Conservation (phyloP, 2,329 filamentous ascomycete species). For the Sporothrix humicola region DNA sequence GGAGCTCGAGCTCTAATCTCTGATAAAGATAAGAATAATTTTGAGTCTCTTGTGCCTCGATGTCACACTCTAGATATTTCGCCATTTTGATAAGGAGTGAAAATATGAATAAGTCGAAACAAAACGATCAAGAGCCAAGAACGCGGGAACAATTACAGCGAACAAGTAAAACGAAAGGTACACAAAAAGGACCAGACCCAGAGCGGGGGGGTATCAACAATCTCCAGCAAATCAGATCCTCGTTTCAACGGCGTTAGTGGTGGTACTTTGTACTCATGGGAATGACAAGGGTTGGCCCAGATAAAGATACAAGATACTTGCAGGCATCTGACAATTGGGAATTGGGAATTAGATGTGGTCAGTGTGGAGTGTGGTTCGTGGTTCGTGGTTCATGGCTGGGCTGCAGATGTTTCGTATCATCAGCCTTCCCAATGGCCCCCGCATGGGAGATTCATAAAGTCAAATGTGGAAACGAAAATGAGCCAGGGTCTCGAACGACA, state of each 20-base stretch:
- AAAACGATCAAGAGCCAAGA: not conserved
- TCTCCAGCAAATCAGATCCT: conserved; percentile 34
- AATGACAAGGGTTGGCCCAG: not conserved
- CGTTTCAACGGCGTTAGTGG: not conserved
- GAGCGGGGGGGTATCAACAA: conserved; percentile 22
- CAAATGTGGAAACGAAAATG: not conserved
- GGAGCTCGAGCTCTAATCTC: not conserved
- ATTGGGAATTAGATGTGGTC: not conserved
- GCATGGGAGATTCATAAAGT: not conserved
- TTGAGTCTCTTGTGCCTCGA: not conserved
- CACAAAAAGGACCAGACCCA: not conserved
- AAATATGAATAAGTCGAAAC: not conserved
- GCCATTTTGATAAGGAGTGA: conserved; percentile 17
- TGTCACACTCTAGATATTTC: not conserved
- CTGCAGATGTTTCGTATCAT: not conserved
- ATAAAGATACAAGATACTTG: not conserved
- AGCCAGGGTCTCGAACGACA: not conserved
- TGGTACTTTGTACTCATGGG: conserved; percentile 16
- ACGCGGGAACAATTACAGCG: not conserved
- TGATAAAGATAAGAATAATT: not conserved
- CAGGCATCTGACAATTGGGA: not conserved
- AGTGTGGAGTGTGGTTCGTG: not conserved
- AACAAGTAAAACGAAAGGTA: not conserved
- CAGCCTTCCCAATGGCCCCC: conserved; percentile 10
- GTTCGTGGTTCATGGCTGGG: too few species aligned